Evolutionary conservation across 75 land plant species (phyloP).

Genomic region (Cupressus sempervirens): DNA sequence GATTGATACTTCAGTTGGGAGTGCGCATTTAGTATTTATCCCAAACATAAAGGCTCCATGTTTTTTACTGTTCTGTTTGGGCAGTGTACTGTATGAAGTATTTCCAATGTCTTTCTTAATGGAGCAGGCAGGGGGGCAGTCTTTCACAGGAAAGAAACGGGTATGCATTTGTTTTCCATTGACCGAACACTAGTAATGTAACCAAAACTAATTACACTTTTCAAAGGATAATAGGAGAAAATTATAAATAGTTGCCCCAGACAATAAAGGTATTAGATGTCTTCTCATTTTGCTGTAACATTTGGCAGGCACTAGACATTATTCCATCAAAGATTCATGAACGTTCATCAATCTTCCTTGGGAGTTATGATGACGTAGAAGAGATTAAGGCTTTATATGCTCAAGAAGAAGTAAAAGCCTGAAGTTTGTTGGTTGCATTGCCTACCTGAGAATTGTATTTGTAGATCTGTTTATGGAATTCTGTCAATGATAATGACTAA

Average conservation of each 20-base stretch:
- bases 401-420: constrained; percentile 27
- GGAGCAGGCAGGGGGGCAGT: constrained; percentile 97
- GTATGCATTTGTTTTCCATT: constrained; percentile 34
- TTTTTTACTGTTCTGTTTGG: neutral
- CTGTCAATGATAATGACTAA: neutral
- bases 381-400: constrained; percentile 88
- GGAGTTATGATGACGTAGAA: constrained; percentile 94
- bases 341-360: constrained; percentile 85
- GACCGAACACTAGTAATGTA: neutral
- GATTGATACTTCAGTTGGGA: neutral
- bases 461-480: neutral
- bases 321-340: constrained; percentile 82
- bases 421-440: neutral
- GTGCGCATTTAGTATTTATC: neutral
- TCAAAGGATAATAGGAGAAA: neutral
- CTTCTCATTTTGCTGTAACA: constrained; percentile 3
- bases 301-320: constrained; percentile 80
- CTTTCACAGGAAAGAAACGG: constrained; percentile 86
- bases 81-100: constrained; percentile 94
- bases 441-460: neutral
- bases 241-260: neutral
- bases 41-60: neutral
- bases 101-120: constrained; percentile 96
- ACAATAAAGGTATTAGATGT: neutral
- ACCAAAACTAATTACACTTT: neutral